These are phyloP conservation scores for Multifurca ochricompacta DNA, from an alignment of 768 basidiomycete genomes.

Conservation along the genomic window DNA sequence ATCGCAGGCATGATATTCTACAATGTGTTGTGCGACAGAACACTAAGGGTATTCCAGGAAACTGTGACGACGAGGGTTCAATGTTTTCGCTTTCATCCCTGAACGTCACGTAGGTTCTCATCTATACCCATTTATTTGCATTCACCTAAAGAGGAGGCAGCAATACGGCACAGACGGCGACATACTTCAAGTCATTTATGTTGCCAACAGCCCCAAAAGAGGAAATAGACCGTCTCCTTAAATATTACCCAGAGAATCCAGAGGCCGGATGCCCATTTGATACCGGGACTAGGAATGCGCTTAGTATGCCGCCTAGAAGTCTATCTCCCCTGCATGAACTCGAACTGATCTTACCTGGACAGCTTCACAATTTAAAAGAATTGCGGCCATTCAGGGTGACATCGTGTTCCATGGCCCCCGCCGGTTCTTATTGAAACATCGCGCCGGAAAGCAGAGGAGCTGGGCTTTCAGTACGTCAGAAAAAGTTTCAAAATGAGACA, in stretches of 20 bases:
- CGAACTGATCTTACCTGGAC: background rate
- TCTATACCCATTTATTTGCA: background rate
- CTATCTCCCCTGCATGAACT: too few species aligned
- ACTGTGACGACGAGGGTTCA: slow-evolving; percentile 20
- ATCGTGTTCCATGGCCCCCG: slow-evolving; percentile 15
- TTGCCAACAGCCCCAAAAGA: background rate
- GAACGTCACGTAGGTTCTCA: slow-evolving; percentile 13
- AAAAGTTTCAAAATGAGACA: background rate
- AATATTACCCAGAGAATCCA: slow-evolving; percentile 22
- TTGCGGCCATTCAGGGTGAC: slow-evolving; percentile 19
- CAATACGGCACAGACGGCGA: background rate
- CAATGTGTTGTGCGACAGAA: too few species aligned
- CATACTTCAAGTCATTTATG: slow-evolving; percentile 9
- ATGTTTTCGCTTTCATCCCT: slow-evolving; percentile 14
- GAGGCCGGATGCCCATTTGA: slow-evolving; percentile 22
- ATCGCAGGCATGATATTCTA: slow-evolving; percentile 10
- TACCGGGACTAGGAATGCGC: slow-evolving; percentile 11
- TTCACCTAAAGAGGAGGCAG: background rate
- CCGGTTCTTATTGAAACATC: slow-evolving; percentile 10
- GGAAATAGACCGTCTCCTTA: slow-evolving; percentile 1
- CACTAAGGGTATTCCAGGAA: slow-evolving; percentile 1
- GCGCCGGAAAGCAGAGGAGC: background rate
- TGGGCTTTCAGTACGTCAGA: slow-evolving; percentile 14
- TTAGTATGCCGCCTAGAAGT: background rate
- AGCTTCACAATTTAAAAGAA: slow-evolving; percentile 21